Conservation (phyloP, 1,284 basidiomycete species). For the Tilletia caries region DNA sequence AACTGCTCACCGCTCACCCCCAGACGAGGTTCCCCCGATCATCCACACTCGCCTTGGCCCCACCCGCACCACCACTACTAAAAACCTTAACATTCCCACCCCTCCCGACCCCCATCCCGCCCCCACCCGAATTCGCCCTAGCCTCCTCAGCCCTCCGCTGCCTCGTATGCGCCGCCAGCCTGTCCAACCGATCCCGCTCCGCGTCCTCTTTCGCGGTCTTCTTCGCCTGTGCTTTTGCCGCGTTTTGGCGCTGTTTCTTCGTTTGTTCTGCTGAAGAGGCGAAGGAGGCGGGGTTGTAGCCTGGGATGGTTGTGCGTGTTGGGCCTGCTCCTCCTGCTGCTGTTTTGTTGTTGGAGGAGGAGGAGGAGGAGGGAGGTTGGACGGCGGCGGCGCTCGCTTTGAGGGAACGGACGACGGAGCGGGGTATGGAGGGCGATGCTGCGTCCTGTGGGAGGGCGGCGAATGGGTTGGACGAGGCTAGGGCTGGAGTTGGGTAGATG, state of each 20-base stretch:
- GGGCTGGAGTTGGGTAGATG: neutral
- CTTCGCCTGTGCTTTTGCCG: slow-evolving; percentile 34
- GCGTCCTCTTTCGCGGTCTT: slow-evolving; percentile 39
- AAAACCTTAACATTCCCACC: slow-evolving; percentile 23
- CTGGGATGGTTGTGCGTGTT: slow-evolving; percentile 10
- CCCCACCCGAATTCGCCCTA: slow-evolving; percentile 16
- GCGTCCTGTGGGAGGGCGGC: slow-evolving; percentile 32
- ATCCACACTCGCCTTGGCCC: slow-evolving; percentile 30
- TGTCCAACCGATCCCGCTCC: slow-evolving; percentile 33
- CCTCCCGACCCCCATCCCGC: slow-evolving; percentile 15
- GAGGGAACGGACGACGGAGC: slow-evolving; percentile 14
- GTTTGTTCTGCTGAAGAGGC: slow-evolving; percentile 19
- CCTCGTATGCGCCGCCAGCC: slow-evolving; percentile 33
- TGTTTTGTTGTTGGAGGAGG: slow-evolving; percentile 19
- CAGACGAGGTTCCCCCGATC: slow-evolving; percentile 32
- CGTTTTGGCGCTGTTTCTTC: slow-evolving; percentile 46
- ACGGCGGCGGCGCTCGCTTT: slow-evolving; percentile 18
- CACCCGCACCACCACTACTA: slow-evolving; percentile 22
- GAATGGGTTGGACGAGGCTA: slow-evolving; percentile 33
- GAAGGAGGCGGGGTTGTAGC: neutral
- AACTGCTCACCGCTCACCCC: slow-evolving; percentile 21
- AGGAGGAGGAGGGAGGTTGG: neutral
- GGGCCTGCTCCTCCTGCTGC: neutral
- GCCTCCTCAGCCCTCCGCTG: slow-evolving; percentile 28
- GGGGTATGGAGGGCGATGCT: slow-evolving; percentile 2